These are phyloP conservation scores for Dothideomycetes sp. DNA, from an alignment of 2,329 filamentous ascomycete species.

Conservation along the genomic window DNA sequence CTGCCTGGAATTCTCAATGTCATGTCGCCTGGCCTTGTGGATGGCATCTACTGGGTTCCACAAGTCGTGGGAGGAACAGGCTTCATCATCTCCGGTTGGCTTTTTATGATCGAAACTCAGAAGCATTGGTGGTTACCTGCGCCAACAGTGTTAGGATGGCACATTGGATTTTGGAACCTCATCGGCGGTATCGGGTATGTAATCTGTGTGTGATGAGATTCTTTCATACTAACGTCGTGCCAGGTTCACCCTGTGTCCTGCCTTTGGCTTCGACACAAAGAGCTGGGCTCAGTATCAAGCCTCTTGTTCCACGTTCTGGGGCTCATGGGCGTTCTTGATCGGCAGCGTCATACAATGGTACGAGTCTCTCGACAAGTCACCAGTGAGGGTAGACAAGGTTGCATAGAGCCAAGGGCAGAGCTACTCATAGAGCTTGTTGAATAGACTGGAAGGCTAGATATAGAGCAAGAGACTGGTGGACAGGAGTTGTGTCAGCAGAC, in stretches of 20 bases:
- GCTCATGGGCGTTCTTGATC: conserved; percentile 24
- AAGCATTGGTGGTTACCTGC: conserved; percentile 53
- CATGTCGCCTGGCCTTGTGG: conserved; percentile 38
- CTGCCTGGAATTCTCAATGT: conserved; percentile 47
- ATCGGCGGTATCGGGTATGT: conserved; percentile 53
- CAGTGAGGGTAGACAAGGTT: conserved; percentile 17
- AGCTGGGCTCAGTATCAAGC: conserved; percentile 23
- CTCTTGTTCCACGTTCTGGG: conserved; percentile 20
- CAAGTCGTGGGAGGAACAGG: conserved; percentile 54
- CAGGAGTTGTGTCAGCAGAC: no score
- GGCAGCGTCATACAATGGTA: conserved; percentile 24
- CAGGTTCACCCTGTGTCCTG: conserved; percentile 31
- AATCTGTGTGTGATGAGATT: background rate
- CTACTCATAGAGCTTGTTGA: no score
- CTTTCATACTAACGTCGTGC: conserved; percentile 34
- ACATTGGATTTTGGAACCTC: conserved; percentile 58
- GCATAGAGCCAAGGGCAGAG: no score
- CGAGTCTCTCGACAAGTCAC: conserved; percentile 22
- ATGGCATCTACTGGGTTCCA: conserved; percentile 53
- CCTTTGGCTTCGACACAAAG: conserved; percentile 21
- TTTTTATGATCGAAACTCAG: conserved; percentile 62
- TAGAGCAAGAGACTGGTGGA: no score
- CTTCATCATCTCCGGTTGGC: conserved; percentile 48
- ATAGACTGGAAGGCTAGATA: no score
- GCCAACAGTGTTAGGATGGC: conserved; percentile 51